These are phyloP conservation scores for Streptanthus diversifolius DNA, from an alignment of 345 rosid genomes.

Conservation along the genomic window DNA sequence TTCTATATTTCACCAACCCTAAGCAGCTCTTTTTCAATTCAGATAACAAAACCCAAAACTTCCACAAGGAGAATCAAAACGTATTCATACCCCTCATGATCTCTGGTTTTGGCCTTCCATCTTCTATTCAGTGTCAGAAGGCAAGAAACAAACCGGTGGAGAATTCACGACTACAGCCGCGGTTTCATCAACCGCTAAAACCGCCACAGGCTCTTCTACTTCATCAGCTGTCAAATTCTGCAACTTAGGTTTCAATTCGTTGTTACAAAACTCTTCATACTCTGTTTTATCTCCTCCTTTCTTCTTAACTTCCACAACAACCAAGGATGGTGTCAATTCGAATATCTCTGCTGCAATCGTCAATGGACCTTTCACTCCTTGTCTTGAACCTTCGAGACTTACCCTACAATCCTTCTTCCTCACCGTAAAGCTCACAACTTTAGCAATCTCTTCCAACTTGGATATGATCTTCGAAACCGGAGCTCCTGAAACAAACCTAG, in stretches of 20 bases:
- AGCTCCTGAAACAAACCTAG: conserved; percentile 63
- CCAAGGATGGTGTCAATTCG: conserved; percentile 64
- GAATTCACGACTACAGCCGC: background rate
- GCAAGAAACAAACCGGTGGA: conserved; percentile 36
- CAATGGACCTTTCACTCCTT: conserved; percentile 64
- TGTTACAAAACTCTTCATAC: conserved; percentile 76
- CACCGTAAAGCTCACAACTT: conserved; percentile 58
- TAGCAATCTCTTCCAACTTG: conserved; percentile 75
- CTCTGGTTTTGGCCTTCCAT: background rate
- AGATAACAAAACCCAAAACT: conserved; percentile 18
- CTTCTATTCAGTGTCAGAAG: conserved; percentile 68
- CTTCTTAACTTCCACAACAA: conserved; percentile 86
- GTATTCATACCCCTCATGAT: background rate
- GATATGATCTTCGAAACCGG: conserved; percentile 61
- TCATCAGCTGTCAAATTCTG: conserved; percentile 62
- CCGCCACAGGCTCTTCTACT: conserved; percentile 25
- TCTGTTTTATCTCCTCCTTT: conserved; percentile 83
- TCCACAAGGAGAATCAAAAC: conserved; percentile 10
- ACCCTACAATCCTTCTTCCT: conserved; percentile 80
- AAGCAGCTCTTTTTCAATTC: conserved; percentile 1
- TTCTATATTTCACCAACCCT: conserved; percentile 22
- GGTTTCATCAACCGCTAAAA: conserved; percentile 2
- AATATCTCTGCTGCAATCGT: conserved; percentile 67
- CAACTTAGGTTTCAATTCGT: conserved; percentile 70
- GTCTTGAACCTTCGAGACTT: conserved; percentile 63